A percentile compares a stretch with the other conserved stretches of the same genome.
Conservation (phyloP, 768 basidiomycete species). For the Atractiella rhizophila region DNA sequence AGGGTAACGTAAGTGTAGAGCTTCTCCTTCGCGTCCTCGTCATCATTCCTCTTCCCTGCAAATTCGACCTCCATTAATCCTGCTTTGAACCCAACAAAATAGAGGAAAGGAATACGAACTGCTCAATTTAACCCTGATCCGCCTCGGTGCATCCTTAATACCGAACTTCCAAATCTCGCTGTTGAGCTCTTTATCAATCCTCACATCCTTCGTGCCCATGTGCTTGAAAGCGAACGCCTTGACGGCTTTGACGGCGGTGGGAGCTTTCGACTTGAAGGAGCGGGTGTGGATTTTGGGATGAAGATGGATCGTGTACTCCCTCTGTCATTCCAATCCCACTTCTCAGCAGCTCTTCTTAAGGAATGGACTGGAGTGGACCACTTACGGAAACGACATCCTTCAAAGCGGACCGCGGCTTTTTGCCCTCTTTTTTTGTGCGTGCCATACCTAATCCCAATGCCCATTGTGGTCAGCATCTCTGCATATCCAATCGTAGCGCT, state of each 20-base stretch:
- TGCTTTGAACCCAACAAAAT: neutral
- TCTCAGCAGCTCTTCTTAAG: neutral
- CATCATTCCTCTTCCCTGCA: conserved; percentile 88
- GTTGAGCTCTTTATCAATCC: conserved; percentile 87
- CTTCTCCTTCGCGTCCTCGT: conserved; percentile 95
- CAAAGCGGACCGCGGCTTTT: too few species aligned
- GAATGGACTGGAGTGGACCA: too few species aligned
- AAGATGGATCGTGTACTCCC: conserved; percentile 38
- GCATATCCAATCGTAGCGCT: too few species aligned
- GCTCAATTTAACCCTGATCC: conserved; percentile 79
- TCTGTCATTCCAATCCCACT: too few species aligned
- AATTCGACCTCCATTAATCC: too few species aligned
- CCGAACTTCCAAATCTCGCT: conserved; percentile 72
- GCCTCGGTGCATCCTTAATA: conserved; percentile 75
- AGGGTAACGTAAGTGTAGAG: conserved; percentile 73
- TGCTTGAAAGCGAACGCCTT: conserved; percentile 70
- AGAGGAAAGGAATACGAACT: conserved; percentile 30
- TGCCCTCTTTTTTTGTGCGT: too few species aligned
- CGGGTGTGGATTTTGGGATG: conserved; percentile 82
- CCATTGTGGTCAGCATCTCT: too few species aligned
- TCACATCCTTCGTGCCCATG: conserved; percentile 87
- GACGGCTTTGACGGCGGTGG: conserved; percentile 85
- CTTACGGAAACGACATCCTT: too few species aligned
- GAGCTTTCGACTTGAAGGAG: conserved; percentile 93
- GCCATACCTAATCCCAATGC: too few species aligned